Evolutionary conservation across 176 grass and related monocot genomes (phyloP).

Genomic region (Aechmea fasciata): DNA sequence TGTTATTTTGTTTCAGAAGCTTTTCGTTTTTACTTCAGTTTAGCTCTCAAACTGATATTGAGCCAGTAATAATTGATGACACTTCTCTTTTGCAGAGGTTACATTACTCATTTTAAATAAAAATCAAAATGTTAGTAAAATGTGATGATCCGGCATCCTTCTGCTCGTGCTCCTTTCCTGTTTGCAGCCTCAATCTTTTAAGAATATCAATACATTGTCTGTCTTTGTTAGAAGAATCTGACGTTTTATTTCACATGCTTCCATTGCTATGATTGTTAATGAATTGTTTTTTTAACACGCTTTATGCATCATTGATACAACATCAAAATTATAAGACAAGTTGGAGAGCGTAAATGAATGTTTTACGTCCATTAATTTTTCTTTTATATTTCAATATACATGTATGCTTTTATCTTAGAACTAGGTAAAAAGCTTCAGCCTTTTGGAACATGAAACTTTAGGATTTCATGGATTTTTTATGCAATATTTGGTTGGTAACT

Average conservation of each 20-base stretch:
- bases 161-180: background rate
- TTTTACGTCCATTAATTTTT: background rate
- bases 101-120: background rate
- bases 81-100: background rate
- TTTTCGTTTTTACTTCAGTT: too few relatives aligned
- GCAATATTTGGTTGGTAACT: background rate
- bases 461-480: background rate
- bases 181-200: background rate
- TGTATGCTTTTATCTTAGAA: background rate
- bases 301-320: background rate
- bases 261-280: background rate
- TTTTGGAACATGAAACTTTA: background rate
- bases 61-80: background rate
- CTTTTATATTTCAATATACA: background rate
- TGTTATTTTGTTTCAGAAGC: too few relatives aligned
- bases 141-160: background rate
- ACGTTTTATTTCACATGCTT: background rate
- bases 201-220: background rate
- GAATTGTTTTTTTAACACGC: background rate
- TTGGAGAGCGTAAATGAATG: background rate
- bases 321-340: background rate
- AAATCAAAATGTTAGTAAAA: too few relatives aligned
- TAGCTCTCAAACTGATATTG: too few relatives aligned
- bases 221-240: background rate
- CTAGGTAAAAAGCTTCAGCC: background rate